Conservation (phyloP, 352 stramenopile species). For the Phytophthora sp. region DNA sequence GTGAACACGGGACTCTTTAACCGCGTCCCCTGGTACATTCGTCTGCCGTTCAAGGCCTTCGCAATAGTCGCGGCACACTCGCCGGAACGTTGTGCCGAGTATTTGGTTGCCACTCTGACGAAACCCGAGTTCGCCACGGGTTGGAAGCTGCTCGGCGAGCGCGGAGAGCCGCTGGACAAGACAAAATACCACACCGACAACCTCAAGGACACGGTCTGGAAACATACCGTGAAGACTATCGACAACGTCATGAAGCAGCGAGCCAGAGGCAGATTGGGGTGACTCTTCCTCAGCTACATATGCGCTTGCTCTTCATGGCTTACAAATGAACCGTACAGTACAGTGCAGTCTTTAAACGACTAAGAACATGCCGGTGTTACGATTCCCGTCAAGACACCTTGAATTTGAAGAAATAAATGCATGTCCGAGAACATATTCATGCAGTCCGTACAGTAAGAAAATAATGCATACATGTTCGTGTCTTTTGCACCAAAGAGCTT, state of each 20-base stretch:
- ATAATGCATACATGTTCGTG: no score
- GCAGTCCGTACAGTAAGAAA: no score
- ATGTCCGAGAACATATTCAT: no score
- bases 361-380: no score
- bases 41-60: slow-evolving; percentile 28
- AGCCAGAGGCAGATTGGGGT: no score
- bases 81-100: slow-evolving; percentile 31
- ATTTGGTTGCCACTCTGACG: slow-evolving; percentile 32
- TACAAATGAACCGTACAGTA: no score
- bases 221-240: slow-evolving; percentile 35
- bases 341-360: no score
- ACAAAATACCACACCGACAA: slow-evolving; percentile 40
- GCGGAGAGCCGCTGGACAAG: slow-evolving; percentile 21
- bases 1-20: slow-evolving; percentile 36
- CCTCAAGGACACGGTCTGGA: slow-evolving; percentile 33
- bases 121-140: slow-evolving; percentile 29
- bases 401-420: no score
- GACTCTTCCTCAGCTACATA: no score
- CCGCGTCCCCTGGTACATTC: slow-evolving; percentile 34
- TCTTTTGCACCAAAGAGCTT: no score
- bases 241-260: slow-evolving; percentile 31
- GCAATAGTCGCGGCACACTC: slow-evolving; percentile 31
- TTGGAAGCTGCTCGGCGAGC: slow-evolving; percentile 34
- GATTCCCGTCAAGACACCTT: no score
- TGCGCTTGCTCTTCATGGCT: no score